Evolutionary conservation across 371 early-diverging fungal species (phyloP), one percentile per base, ranked within the genome.

Genomic region (Lichtheimia corymbifera): DNA sequence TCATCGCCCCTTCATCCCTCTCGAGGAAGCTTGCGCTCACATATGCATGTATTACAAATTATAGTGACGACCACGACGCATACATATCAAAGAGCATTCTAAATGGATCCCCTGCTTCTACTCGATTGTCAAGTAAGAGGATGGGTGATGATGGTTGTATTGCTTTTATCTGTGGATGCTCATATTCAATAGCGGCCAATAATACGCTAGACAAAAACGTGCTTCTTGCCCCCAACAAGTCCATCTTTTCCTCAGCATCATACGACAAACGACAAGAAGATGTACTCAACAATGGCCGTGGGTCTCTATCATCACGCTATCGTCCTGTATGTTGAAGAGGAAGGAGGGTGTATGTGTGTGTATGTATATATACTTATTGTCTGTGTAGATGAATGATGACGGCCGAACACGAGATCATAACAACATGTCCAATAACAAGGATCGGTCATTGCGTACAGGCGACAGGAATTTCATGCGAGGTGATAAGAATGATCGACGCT

Each of bases 211-310:
- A 77, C 59, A 79, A 83, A 62, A 81, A 83, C 54, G 71, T 83
- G 45, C 76, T 83, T 28, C 80, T 80, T 13, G 84, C 86, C 35
- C 82, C 83, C 25, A 85, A 85, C 60, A 82, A 63, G 24, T 63
- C 83, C 59, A 83, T 77, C 51, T 85, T 85, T 73, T 80, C 82
- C 14, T 83, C 85, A 11, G 80, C 81, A 7, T 65, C 76, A 24
- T 68, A 79, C 56, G 79, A 78, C 18, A 85, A 82, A 62, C 73
- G 72, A 50, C 61, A 76, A n/a, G 79, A 79, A 6, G 82, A 82
- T 55, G 24, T 20, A 27, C 30, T 53, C 61, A 55, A 49, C 50
- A n/a, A 55, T 35, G 35, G 35, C 65, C 47, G 47, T 47, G n/a
- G 50, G 15, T 54, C 61, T 30, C 2, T 17, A 0, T 9, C 22